phyloP scores from a whole-genome alignment of 139 green algal species.

The Spirogloea muscicola region DNA sequence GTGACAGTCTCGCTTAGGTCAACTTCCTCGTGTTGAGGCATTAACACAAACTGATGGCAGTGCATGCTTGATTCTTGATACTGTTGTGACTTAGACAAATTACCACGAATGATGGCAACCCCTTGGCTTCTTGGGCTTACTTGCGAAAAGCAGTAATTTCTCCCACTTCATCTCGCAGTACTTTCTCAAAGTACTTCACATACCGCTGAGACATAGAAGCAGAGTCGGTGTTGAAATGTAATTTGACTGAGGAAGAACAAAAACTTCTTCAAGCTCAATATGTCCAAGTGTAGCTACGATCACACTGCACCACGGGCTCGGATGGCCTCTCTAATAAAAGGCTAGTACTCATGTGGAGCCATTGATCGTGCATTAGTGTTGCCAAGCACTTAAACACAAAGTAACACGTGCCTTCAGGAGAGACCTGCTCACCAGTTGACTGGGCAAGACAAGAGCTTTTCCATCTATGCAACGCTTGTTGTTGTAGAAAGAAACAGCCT shows the following conservation, averaged over 20 bases:
- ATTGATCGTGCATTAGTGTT: no score
- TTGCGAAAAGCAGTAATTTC: conserved; percentile 13
- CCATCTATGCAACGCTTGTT: conserved; percentile 34
- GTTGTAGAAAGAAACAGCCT: conserved; percentile 38
- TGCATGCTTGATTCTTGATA: not conserved
- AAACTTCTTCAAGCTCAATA: no score
- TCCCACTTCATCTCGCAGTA: conserved; percentile 3
- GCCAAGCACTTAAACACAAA: no score
- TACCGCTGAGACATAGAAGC: conserved; percentile 15
- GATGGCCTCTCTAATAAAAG: no score
- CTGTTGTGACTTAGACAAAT: no score
- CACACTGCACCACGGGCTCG: no score
- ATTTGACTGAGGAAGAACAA: not conserved
- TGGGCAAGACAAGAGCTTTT: conserved; percentile 32
- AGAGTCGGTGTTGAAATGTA: not conserved
- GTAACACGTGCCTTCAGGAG: no score
- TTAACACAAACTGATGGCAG: not conserved
- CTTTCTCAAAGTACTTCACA: conserved; percentile 36
- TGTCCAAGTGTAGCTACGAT: no score
- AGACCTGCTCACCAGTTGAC: conserved; percentile 22
- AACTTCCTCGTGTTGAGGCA: not conserved
- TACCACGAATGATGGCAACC: no score
- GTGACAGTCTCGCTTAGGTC: not conserved
- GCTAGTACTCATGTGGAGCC: no score
- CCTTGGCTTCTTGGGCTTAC: no score